phyloP scores from a whole-genome alignment of 73 alveolate genomes.

The Loxodes magnus region DNA sequence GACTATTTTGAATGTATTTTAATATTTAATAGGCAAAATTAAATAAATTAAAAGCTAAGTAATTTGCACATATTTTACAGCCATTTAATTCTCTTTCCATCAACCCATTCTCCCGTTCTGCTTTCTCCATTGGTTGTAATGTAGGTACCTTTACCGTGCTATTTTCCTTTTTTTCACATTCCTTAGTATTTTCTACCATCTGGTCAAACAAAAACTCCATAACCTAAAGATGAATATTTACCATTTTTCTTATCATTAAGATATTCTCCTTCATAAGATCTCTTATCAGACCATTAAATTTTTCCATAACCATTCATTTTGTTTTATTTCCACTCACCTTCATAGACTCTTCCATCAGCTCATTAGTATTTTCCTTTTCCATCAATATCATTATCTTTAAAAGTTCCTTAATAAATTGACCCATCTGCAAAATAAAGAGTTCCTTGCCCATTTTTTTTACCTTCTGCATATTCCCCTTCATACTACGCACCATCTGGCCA shows the following conservation, averaged over 20 bases:
- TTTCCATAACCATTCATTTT: conserved; percentile 64
- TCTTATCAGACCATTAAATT: conserved; percentile 56
- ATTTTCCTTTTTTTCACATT: conserved; percentile 48
- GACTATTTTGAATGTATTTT: too few relatives aligned
- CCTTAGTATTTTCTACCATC: conserved; percentile 48
- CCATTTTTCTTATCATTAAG: conserved; percentile 40
- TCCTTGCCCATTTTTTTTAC: conserved; percentile 56
- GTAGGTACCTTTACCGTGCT: conserved; percentile 60
- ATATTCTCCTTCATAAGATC: conserved; percentile 44
- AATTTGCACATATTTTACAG: too few relatives aligned
- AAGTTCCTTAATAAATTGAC: conserved; percentile 49
- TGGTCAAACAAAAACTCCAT: conserved; percentile 40
- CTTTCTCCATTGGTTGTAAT: conserved; percentile 28
- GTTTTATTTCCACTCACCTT: conserved; percentile 61
- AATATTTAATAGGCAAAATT: too few relatives aligned
- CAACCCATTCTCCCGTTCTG: conserved; percentile 49
- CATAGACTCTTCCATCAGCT: conserved; percentile 65
- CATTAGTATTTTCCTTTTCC: conserved; percentile 70
- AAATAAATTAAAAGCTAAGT: too few relatives aligned
- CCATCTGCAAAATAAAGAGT: conserved; percentile 38
- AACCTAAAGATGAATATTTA: too few relatives aligned
- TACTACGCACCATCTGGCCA: conserved; percentile 71
- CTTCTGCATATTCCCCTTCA: conserved; percentile 54
- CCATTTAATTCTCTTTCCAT: conserved; percentile 52
- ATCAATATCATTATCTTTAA: conserved; percentile 39